Evolutionary conservation across 306 rosid genomes (phyloP).

Genomic region (Cicer chorassanicum): DNA sequence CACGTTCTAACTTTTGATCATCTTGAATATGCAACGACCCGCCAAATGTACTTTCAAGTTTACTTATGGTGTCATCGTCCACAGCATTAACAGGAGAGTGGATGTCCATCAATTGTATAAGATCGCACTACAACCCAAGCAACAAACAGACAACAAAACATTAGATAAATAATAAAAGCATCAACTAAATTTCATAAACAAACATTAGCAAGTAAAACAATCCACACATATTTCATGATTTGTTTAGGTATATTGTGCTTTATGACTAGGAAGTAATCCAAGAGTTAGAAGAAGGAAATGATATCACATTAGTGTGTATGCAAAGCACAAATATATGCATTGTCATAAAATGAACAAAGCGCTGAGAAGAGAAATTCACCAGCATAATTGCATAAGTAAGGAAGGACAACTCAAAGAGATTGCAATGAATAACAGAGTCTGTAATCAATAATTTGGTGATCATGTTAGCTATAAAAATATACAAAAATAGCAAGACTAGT

Average conservation of each 20-base stretch:
- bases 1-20: constrained; percentile 44
- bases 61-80: constrained; percentile 39
- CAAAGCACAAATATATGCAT: not conserved
- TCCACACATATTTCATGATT: not conserved
- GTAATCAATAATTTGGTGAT: not conserved
- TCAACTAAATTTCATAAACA: not conserved
- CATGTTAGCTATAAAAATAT: not conserved
- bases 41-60: constrained; percentile 52
- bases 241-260: not conserved
- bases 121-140: constrained; percentile 46
- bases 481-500: not conserved
- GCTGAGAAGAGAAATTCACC: constrained; percentile 1
- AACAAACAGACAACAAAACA: constrained; percentile 5
- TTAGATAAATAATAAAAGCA: constrained; percentile 1
- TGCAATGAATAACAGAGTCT: not conserved
- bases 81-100: constrained; percentile 43
- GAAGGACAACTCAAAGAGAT: not conserved
- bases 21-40: constrained; percentile 56
- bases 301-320: not conserved
- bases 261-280: not conserved
- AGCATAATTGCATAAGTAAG: not conserved
- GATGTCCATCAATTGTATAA: constrained; percentile 62
- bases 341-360: not conserved
- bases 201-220: not conserved
- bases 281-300: not conserved